Evolutionary conservation across 306 rosid species (phyloP), one percentile per base, ranked within the genome.

Genomic region (Dicorynia guianensis): DNA sequence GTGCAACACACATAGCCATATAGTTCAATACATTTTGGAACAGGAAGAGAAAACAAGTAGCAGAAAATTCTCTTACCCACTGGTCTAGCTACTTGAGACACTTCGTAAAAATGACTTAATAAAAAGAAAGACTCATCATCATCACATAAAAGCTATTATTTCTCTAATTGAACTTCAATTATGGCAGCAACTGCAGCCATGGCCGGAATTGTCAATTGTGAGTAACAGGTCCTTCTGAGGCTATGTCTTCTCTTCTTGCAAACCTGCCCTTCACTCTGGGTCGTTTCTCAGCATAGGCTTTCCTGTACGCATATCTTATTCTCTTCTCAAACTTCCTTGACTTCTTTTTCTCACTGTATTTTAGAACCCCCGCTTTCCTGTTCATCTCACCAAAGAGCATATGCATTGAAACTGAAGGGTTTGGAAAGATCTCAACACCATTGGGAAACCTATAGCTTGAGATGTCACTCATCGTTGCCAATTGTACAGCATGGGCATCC

Each of bases 311-410:
- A 69, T 53, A 69, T 54, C 63, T 19, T 13, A 53, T 69, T 39
- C 52, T 52, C 75, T 53, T 69, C 63, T 69, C 75, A 11, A 69
- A 69, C 63, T 53, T 69, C 30, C 75, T 69, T 0, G 75, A 69
- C 12, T 69, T 69, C 59, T 19, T 69, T 60, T 69, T 69, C 63
- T 53, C 63, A 38, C 75, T 69, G 63, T 69, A 69, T 19, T 69
- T 67, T 14, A 57, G 69, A 35, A 67, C 63, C 36, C 75, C 63
- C 36, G 63, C 75, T 69, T 38, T 69, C 63, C 75, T 69, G 63
- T 54, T 69, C 75, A 69, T 69, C 34, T 53, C 39, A 4, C 50
- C 63, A 36, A 52, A 18, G 13, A 17, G 63, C 13, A 53, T n/a
- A 12, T 69, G 63, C 75, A 36, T 69, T 52, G 75, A 20, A 69